These are phyloP conservation scores for Emericellopsis cladophorae DNA, from an alignment of 2,329 filamentous ascomycete species.

Conservation along the genomic window DNA sequence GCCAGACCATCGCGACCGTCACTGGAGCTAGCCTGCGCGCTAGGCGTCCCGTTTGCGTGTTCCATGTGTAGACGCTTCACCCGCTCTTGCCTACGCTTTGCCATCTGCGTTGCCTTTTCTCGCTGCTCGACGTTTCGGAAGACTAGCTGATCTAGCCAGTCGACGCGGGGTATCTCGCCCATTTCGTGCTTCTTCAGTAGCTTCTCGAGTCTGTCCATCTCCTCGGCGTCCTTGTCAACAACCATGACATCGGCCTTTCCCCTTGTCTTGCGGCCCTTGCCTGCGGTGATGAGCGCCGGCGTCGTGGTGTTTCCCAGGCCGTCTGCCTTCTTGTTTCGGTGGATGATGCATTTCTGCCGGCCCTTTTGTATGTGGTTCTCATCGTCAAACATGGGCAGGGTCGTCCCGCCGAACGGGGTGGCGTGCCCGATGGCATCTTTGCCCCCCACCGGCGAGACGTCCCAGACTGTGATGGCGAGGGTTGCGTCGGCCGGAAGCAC, in stretches of 20 bases:
- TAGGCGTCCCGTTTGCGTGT: slow-evolving; percentile 12
- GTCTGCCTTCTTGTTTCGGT: slow-evolving; percentile 74
- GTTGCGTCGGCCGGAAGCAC: slow-evolving; percentile 71
- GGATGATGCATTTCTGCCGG: slow-evolving; percentile 77
- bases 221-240: slow-evolving; percentile 61
- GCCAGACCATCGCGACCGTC: slow-evolving; percentile 35
- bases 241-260: slow-evolving; percentile 33
- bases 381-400: slow-evolving; percentile 79
- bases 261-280: slow-evolving; percentile 20
- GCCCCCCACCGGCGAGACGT: slow-evolving; percentile 70
- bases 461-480: slow-evolving; percentile 90
- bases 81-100: slow-evolving; percentile 38
- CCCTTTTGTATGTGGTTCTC: slow-evolving; percentile 88
- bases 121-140: slow-evolving; percentile 76
- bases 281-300: slow-evolving; percentile 49
- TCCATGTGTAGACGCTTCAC: slow-evolving; percentile 27
- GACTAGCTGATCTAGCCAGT: slow-evolving; percentile 92
- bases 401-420: slow-evolving; percentile 89
- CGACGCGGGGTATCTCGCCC: slow-evolving; percentile 84
- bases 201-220: slow-evolving; percentile 79
- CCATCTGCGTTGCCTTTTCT: slow-evolving; percentile 50
- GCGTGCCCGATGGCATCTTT: slow-evolving; percentile 60
- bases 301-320: slow-evolving; percentile 72
- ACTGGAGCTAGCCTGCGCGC: neutral
- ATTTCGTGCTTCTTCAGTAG: slow-evolving; percentile 97